A percentile compares a stretch with the other conserved stretches of the same genome.
Conservation (phyloP, 345 rosid genomes). For the Tarenaya hassleriana region DNA sequence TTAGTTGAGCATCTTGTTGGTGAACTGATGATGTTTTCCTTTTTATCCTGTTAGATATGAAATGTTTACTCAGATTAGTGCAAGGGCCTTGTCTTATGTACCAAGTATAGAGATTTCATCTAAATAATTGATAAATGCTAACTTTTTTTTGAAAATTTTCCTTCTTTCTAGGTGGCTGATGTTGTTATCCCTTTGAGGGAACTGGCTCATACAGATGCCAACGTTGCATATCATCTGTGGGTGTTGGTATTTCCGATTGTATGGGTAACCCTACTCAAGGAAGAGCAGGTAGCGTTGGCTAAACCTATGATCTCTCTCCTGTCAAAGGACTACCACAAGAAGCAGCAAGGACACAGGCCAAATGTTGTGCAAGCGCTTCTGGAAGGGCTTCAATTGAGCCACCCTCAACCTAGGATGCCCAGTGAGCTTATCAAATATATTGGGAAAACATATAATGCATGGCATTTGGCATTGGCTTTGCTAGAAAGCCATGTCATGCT, state of each 20-base stretch:
- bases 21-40: constrained; percentile 14
- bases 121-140: constrained; percentile 7
- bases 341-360: constrained; percentile 90
- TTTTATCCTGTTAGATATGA: constrained; percentile 12
- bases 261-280: constrained; percentile 88
- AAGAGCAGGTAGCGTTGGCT: constrained; percentile 78
- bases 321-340: constrained; percentile 94
- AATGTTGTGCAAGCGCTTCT: constrained; percentile 98
- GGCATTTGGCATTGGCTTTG: constrained; percentile 91
- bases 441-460: constrained; percentile 95
- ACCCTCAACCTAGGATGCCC: constrained; percentile 98
- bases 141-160: constrained; percentile 1
- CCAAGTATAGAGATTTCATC: constrained; percentile 8
- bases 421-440: constrained; percentile 95
- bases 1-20: constrained; percentile 2
- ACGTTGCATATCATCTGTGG: constrained; percentile 98
- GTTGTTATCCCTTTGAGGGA: constrained; percentile 86
- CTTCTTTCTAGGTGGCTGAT: constrained; percentile 65
- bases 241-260: constrained; percentile 97
- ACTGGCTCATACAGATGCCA: constrained; percentile 87
- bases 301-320: constrained; percentile 84
- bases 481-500: constrained; percentile 95
- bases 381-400: constrained; percentile 96
- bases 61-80: constrained; percentile 11
- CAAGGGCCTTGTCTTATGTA: neutral